A percentile compares a stretch with the other conserved stretches of the same genome.
Conservation (phyloP, 2,329 filamentous ascomycete species). For the Talaromyces funiculosus region DNA sequence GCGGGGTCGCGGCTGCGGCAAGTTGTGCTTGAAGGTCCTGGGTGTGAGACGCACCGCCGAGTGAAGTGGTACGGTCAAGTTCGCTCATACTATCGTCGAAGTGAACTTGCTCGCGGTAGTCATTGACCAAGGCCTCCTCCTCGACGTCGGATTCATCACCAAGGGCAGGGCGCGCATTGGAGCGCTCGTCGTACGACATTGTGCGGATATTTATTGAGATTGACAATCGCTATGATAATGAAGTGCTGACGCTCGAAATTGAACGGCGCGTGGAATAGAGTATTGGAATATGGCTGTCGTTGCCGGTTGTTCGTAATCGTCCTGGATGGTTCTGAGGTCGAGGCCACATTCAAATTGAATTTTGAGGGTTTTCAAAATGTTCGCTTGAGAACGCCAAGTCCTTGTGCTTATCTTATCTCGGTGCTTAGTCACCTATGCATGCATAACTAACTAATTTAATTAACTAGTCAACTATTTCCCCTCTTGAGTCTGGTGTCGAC, state of each 20-base stretch:
- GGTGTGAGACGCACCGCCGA: conserved; percentile 66
- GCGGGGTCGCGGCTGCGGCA: conserved; percentile 82
- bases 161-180: conserved; percentile 38
- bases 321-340: conserved; percentile 30
- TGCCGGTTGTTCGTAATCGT: not conserved
- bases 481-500: not conserved
- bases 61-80: conserved; percentile 65
- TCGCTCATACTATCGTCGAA: conserved; percentile 84
- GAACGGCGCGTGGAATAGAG: not conserved
- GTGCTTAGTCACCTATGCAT: conserved; percentile 31
- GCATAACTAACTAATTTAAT: not conserved
- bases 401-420: conserved; percentile 43
- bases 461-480: not conserved
- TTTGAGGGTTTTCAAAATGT: conserved; percentile 43
- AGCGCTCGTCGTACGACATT: conserved; percentile 44
- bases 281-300: not conserved
- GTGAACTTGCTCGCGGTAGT: conserved; percentile 94
- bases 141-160: conserved; percentile 89
- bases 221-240: conserved; percentile 12
- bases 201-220: conserved; percentile 22
- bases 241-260: not conserved
- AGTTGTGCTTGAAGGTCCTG: conserved; percentile 93
- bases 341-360: conserved; percentile 29
- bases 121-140: conserved; percentile 90
- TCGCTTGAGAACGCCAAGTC: conserved; percentile 20